Evolutionary conservation across 192 early-diverging fungal genomes (phyloP).

Genomic region (Chytriomyces confervae): DNA sequence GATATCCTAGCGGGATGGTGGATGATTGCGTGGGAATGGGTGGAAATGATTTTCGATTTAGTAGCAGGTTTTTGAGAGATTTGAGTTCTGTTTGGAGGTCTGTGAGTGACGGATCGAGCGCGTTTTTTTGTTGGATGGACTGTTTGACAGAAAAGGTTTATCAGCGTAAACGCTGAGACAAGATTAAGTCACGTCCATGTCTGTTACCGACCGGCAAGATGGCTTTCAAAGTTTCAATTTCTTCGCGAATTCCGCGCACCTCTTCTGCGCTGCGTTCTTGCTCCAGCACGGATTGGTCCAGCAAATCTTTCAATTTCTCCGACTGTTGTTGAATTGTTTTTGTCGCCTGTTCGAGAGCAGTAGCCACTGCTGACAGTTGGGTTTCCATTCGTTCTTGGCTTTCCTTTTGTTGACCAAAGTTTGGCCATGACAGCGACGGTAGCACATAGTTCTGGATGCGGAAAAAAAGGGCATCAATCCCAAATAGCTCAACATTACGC

Average conservation of each 20-base stretch:
- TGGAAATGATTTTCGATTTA: constrained; percentile 68
- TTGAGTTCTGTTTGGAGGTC: constrained; percentile 95
- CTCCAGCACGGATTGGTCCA: constrained; percentile 54
- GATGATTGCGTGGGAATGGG: background rate
- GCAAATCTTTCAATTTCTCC: constrained; percentile 69
- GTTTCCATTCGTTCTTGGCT: constrained; percentile 24
- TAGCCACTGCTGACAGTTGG: background rate
- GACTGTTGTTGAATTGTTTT: constrained; percentile 69
- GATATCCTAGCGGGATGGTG: constrained; percentile 24
- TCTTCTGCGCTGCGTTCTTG: constrained; percentile 25
- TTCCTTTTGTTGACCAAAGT: constrained; percentile 12
- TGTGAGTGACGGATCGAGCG: constrained; percentile 47
- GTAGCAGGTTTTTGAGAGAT: constrained; percentile 86
- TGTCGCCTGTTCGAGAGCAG: constrained; percentile 38
- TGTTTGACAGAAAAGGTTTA: background rate
- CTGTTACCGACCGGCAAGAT: background rate
- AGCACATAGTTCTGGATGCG: constrained; percentile 41
- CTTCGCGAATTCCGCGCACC: constrained; percentile 14
- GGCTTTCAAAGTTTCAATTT: constrained; percentile 17
- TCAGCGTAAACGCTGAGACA: background rate
- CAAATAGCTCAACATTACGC: too few species aligned
- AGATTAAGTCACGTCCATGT: background rate
- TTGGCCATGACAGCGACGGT: constrained; percentile 39
- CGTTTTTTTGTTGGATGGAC: background rate
- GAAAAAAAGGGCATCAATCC: too few species aligned